Evolutionary conservation across 768 basidiomycete species (phyloP).

Genomic region (Panaeolus papilionaceus): DNA sequence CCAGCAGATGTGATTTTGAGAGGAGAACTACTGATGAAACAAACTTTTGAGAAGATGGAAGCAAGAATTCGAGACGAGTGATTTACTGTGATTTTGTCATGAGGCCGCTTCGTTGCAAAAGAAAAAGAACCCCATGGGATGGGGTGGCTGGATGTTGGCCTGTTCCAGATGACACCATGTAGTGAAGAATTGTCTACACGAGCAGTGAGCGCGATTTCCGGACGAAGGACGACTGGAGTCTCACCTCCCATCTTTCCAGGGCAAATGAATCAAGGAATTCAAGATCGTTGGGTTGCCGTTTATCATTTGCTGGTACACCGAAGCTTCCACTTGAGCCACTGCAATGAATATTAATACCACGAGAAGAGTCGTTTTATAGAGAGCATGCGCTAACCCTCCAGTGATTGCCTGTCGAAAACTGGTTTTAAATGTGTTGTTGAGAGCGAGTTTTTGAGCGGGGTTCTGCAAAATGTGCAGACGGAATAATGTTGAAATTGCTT

Average conservation of each 20-base stretch:
- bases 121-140: conserved; percentile 81
- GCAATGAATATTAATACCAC: conserved; percentile 22
- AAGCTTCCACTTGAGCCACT: conserved; percentile 86
- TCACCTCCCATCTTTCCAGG: conserved; percentile 89
- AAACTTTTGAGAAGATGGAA: conserved; percentile 23
- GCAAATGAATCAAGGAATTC: conserved; percentile 82
- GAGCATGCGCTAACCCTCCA: conserved; percentile 67
- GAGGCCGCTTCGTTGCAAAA: conserved; percentile 84
- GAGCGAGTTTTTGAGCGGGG: conserved; percentile 65
- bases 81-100: conserved; percentile 79
- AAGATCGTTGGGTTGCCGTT: conserved; percentile 55
- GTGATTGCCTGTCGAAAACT: conserved; percentile 85
- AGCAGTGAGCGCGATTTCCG: conserved; percentile 17
- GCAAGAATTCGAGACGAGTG: conserved; percentile 20
- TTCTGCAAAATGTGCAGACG: conserved; percentile 74
- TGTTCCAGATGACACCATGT: conserved; percentile 94
- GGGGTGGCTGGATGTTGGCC: conserved; percentile 79
- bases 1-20: conserved; percentile 91
- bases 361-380: not conserved
- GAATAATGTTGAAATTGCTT: conserved; percentile 65
- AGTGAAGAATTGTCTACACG: conserved; percentile 90
- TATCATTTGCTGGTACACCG: conserved; percentile 77
- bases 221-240: conserved; percentile 24
- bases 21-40: conserved; percentile 51
- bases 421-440: conserved; percentile 80